These are phyloP conservation scores for Cadophora gregata DNA, from an alignment of 2,329 filamentous ascomycete genomes.

Conservation along the genomic window DNA sequence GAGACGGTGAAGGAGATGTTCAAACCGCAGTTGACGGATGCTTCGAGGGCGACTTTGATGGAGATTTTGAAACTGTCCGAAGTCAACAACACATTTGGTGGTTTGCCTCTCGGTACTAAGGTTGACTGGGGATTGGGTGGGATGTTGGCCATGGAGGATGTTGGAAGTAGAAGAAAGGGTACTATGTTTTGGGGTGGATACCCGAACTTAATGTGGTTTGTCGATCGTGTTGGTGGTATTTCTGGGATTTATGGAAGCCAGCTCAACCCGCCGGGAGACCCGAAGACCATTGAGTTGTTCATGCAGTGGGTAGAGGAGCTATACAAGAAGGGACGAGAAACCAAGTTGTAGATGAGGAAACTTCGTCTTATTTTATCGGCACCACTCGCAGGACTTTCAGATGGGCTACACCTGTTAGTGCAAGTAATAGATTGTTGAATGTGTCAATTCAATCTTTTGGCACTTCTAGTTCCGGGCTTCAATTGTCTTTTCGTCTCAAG, in stretches of 20 bases:
- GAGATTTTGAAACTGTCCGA: constrained; percentile 28
- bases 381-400: no score
- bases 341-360: constrained; percentile 18
- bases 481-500: no score
- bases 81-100: constrained; percentile 33
- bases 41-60: constrained; percentile 37
- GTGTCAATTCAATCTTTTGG: no score
- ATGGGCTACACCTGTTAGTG: no score
- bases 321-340: constrained; percentile 40
- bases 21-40: constrained; percentile 50
- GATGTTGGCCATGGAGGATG: constrained; percentile 48
- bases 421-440: no score
- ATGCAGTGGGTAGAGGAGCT: constrained; percentile 48
- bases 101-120: constrained; percentile 46
- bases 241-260: constrained; percentile 52
- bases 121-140: constrained; percentile 51
- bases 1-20: constrained; percentile 54
- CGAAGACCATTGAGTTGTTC: constrained; percentile 44
- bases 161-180: constrained; percentile 47
- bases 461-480: no score
- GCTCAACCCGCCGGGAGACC: constrained; percentile 50
- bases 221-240: constrained; percentile 49
- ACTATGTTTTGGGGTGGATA: constrained; percentile 53
- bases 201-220: constrained; percentile 54
- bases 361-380: background rate